These are phyloP conservation scores for Nothophoma quercina DNA, from an alignment of 2,329 filamentous ascomycete genomes.

Conservation along the genomic window DNA sequence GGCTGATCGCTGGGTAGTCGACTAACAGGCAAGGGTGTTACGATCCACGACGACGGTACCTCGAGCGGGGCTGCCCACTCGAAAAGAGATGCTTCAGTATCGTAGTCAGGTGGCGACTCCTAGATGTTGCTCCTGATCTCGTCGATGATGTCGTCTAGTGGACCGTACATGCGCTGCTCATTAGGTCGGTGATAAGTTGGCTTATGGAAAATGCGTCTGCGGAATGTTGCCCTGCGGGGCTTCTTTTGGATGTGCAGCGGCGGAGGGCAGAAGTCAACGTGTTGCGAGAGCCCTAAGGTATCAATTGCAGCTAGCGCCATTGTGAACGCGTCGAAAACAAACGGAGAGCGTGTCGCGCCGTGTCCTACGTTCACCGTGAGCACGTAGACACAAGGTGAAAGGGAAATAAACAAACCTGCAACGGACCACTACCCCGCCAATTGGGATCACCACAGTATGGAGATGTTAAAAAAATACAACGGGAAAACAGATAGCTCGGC, in stretches of 20 bases:
- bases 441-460: too few species aligned
- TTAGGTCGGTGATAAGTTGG: conserved; percentile 17
- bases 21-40: conserved; percentile 40
- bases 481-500: too few species aligned
- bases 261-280: conserved; percentile 30
- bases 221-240: conserved; percentile 36
- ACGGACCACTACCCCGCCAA: too few species aligned
- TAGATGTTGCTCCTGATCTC: conserved; percentile 43
- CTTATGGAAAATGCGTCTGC: conserved; percentile 35
- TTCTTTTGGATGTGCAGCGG: conserved; percentile 44
- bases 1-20: conserved; percentile 39
- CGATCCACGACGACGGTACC: conserved; percentile 29
- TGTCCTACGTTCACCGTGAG: conserved; percentile 17
- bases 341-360: conserved; percentile 17
- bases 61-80: conserved; percentile 29
- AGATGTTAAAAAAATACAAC: too few species aligned
- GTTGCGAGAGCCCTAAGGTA: conserved; percentile 20
- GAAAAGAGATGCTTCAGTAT: conserved; percentile 18
- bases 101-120: conserved; percentile 25
- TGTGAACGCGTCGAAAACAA: conserved; percentile 9
- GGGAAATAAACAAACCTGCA: not conserved
- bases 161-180: conserved; percentile 25
- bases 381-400: not conserved
- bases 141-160: conserved; percentile 47
- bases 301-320: conserved; percentile 25